phyloP scores from a whole-genome alignment of 108 stramenopile species.

The Fragilaria radians region DNA sequence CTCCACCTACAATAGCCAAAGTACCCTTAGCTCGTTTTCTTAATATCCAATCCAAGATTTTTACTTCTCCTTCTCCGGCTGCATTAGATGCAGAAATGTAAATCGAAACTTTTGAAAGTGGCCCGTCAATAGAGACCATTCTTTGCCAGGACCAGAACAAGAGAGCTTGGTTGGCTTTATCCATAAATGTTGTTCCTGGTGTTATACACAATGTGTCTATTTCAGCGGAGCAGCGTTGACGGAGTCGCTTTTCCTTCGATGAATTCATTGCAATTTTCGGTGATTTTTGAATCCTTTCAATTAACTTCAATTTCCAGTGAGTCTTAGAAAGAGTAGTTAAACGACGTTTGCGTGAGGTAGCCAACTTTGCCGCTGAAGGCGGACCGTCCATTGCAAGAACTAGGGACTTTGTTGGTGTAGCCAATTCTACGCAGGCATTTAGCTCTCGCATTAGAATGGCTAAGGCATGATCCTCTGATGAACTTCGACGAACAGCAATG shows the following conservation, averaged over 20 bases:
- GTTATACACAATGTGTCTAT: constrained; percentile 50
- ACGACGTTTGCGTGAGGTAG: constrained; percentile 67
- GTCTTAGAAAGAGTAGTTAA: constrained; percentile 30
- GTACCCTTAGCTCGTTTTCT: constrained; percentile 34
- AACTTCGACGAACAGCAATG: constrained; percentile 32
- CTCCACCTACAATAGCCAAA: constrained; percentile 76
- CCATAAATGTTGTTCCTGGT: constrained; percentile 76
- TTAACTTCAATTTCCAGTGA: constrained; percentile 34
- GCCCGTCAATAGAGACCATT: constrained; percentile 25
- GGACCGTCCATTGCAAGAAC: constrained; percentile 85
- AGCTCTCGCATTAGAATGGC: constrained; percentile 60
- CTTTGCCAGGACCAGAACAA: constrained; percentile 84
- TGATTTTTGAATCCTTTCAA: constrained; percentile 22
- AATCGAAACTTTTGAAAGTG: constrained; percentile 37
- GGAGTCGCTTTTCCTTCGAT: constrained; percentile 20
- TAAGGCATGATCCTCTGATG: constrained; percentile 41
- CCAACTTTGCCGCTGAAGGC: constrained; percentile 75
- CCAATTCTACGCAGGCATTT: constrained; percentile 36
- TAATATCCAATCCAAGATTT: constrained; percentile 78
- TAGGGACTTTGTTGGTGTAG: constrained; percentile 57
- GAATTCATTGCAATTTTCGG: constrained; percentile 15
- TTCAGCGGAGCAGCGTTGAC: constrained; percentile 12
- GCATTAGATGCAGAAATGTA: constrained; percentile 69
- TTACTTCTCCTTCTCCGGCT: constrained; percentile 89
- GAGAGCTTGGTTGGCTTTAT: constrained; percentile 51